Evolutionary conservation across 2,329 filamentous ascomycete species (phyloP).

Genomic region (Aspergillus awamori): DNA sequence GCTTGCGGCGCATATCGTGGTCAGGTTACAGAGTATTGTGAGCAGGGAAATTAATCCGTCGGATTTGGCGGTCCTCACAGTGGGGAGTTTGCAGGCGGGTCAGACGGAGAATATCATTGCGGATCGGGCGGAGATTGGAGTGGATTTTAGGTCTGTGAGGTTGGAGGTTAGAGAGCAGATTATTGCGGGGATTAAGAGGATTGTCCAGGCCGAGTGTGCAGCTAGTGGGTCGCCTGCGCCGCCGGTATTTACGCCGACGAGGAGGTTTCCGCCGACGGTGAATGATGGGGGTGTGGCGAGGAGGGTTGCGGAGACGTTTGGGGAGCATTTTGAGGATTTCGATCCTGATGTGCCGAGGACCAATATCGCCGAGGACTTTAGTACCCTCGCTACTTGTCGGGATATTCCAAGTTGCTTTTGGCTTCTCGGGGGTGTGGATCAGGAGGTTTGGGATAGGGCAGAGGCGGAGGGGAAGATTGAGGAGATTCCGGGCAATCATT

Average conservation of each 20-base stretch:
- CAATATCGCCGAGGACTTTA: constrained; percentile 60
- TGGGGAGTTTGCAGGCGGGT: constrained; percentile 61
- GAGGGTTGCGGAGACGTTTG: constrained; percentile 51
- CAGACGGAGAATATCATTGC: constrained; percentile 64
- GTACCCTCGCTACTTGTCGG: constrained; percentile 55
- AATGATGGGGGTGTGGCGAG: constrained; percentile 54
- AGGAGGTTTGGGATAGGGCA: constrained; percentile 53
- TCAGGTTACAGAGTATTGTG: constrained; percentile 63
- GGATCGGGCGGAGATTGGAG: constrained; percentile 56
- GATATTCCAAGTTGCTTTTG: constrained; percentile 59
- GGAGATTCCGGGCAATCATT: constrained; percentile 63
- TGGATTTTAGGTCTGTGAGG: constrained; percentile 57
- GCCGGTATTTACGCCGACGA: constrained; percentile 52
- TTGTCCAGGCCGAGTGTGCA: constrained; percentile 59
- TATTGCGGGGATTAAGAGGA: constrained; percentile 53
- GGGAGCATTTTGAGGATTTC: constrained; percentile 50
- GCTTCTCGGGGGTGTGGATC: constrained; percentile 58
- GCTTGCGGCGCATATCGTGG: constrained; percentile 58
- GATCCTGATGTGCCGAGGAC: constrained; percentile 34
- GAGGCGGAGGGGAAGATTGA: constrained; percentile 47
- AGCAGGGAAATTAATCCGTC: constrained; percentile 56
- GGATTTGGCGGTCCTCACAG: constrained; percentile 61
- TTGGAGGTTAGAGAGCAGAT: constrained; percentile 52
- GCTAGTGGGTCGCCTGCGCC: constrained; percentile 54
- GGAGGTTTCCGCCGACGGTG: constrained; percentile 56